A percentile compares a stretch with the other conserved stretches of the same genome.
These are phyloP conservation scores for Blastocystis hominis DNA, from an alignment of 352 stramenopile genomes.

Conservation along the genomic window DNA sequence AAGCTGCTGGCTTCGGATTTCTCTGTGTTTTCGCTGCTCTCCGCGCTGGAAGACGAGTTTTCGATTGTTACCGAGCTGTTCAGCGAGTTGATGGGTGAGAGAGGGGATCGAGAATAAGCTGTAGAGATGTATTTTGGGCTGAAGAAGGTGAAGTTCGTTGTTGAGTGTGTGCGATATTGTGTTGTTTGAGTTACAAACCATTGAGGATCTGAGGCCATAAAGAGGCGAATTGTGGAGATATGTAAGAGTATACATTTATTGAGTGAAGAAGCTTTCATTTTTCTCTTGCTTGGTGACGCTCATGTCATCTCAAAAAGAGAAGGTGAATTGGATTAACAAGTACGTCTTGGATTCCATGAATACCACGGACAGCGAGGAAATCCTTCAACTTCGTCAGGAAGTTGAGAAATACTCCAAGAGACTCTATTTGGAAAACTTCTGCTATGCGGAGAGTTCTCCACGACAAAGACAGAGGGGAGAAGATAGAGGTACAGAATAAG, in stretches of 20 bases:
- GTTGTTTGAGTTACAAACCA: not conserved
- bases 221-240: too few relatives aligned
- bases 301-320: not conserved
- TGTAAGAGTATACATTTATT: too few relatives aligned
- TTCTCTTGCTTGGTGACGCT: not conserved
- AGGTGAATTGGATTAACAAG: not conserved
- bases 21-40: not conserved
- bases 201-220: not conserved
- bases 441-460: not conserved
- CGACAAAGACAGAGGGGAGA: not conserved
- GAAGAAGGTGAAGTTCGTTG: not conserved
- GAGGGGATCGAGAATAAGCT: not conserved
- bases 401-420: not conserved
- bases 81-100: not conserved
- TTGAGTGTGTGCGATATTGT: constrained; percentile 14
- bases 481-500: not conserved
- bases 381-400: not conserved
- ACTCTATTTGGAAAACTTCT: not conserved
- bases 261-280: not conserved
- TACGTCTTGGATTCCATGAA: not conserved
- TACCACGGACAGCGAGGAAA: not conserved
- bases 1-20: not conserved
- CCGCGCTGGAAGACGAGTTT: not conserved
- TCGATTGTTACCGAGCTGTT: not conserved
- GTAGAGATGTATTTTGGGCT: not conserved